phyloP scores from a whole-genome alignment of 2,329 filamentous ascomycete genomes.

The Diaporthe australafricana region DNA sequence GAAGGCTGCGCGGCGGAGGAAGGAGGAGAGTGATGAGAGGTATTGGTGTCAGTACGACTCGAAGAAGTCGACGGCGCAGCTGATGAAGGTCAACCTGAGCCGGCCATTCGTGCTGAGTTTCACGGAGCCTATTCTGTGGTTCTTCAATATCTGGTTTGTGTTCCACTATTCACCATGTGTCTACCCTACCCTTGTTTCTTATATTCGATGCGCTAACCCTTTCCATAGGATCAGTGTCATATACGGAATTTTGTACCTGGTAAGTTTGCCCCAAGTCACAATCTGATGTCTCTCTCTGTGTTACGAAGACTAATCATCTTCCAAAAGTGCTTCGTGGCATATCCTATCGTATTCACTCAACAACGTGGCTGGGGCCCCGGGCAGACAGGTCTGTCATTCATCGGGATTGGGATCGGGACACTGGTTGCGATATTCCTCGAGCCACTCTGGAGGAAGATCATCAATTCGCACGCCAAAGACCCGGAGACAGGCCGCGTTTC shows the following conservation, averaged over 20 bases:
- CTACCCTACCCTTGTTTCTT: not conserved
- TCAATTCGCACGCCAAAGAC: constrained; percentile 81
- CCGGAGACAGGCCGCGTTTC: constrained; percentile 77
- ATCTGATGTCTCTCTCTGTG: no score
- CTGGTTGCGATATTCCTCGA: constrained; percentile 72
- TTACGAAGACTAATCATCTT: not conserved
- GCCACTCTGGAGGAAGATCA: constrained; percentile 80
- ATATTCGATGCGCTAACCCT: not conserved
- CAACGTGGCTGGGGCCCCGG: constrained; percentile 82
- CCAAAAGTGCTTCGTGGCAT: constrained; percentile 80
- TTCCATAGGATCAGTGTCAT: constrained; percentile 77
- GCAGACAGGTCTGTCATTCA: constrained; percentile 80
- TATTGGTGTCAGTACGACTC: constrained; percentile 85
- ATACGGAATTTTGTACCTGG: constrained; percentile 76
- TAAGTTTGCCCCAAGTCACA: constrained; percentile 6
- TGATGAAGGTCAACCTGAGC: constrained; percentile 81
- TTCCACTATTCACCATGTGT: not conserved
- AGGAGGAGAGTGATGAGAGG: constrained; percentile 76
- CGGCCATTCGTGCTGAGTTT: constrained; percentile 82
- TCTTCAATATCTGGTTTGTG: constrained; percentile 73
- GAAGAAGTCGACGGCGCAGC: constrained; percentile 69
- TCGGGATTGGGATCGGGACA: constrained; percentile 76
- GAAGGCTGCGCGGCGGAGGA: constrained; percentile 72
- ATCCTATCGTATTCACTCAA: constrained; percentile 84
- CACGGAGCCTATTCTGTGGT: constrained; percentile 84